phyloP scores from a whole-genome alignment of 345 rosid species.

The Gossypium australe region DNA sequence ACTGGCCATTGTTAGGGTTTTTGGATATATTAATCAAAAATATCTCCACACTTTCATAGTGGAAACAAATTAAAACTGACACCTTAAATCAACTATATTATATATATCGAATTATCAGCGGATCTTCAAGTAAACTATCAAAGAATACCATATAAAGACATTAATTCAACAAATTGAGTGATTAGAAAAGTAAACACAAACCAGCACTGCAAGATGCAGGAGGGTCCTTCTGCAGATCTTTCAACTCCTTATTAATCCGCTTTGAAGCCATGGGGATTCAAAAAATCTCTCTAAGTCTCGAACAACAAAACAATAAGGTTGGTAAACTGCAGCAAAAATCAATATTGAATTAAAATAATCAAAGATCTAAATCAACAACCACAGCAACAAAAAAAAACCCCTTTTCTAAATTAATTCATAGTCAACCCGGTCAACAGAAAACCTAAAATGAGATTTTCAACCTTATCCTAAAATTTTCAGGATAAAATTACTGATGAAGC shows the following conservation, averaged over 20 bases:
- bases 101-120: not conserved
- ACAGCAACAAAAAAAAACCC: not conserved
- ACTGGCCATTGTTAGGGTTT: too few relatives aligned
- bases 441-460: not conserved
- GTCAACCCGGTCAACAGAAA: not conserved
- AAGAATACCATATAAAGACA: not conserved
- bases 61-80: not conserved
- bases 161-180: too few relatives aligned
- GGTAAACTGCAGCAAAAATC: slow-evolving; percentile 20
- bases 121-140: not conserved
- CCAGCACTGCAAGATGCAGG: slow-evolving; percentile 80
- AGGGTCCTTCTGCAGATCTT: slow-evolving; percentile 68
- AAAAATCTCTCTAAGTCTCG: not conserved
- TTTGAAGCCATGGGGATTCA: slow-evolving; percentile 46
- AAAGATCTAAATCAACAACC: not conserved
- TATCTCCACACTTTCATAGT: not conserved
- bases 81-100: not conserved
- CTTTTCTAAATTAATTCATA: slow-evolving; percentile 7
- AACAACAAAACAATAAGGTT: not conserved
- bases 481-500: not conserved
- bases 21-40: too few relatives aligned
- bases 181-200: slow-evolving; percentile 17
- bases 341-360: not conserved
- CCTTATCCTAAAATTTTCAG: not conserved
- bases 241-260: slow-evolving; percentile 70